phyloP scores from a whole-genome alignment of 2,329 filamentous ascomycete species.

The Uncinocarpus reesii region DNA sequence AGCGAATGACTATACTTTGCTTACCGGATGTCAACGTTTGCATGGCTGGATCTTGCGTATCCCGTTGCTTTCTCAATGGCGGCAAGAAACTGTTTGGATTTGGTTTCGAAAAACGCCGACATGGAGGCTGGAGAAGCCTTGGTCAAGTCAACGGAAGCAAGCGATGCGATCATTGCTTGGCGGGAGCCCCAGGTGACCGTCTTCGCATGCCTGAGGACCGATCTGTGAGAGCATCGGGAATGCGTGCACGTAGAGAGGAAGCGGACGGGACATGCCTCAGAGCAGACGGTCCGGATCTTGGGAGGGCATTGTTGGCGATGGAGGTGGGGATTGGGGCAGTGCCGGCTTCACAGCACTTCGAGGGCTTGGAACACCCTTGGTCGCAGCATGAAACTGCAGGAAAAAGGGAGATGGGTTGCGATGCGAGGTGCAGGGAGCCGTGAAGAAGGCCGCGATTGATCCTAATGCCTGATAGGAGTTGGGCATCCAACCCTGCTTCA shows the following conservation, averaged over 20 bases:
- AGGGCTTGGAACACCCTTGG: background rate
- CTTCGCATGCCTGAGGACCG: background rate
- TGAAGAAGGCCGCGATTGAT: background rate
- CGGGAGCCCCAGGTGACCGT: background rate
- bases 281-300: background rate
- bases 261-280: background rate
- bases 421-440: background rate
- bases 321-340: conserved; percentile 2
- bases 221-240: background rate
- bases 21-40: conserved; percentile 1
- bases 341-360: background rate
- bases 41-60: conserved; percentile 4
- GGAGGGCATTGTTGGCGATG: background rate
- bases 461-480: background rate
- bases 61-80: conserved; percentile 17
- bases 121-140: conserved; percentile 2
- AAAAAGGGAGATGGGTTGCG: background rate
- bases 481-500: conserved; percentile 7
- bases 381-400: conserved; percentile 6
- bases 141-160: background rate
- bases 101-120: conserved; percentile 14
- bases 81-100: conserved; percentile 14
- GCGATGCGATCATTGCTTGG: background rate
- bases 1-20: background rate
- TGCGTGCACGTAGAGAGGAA: background rate